phyloP scores from a whole-genome alignment of 805 yeast genomes.

The Kodamaea fukazawae region DNA sequence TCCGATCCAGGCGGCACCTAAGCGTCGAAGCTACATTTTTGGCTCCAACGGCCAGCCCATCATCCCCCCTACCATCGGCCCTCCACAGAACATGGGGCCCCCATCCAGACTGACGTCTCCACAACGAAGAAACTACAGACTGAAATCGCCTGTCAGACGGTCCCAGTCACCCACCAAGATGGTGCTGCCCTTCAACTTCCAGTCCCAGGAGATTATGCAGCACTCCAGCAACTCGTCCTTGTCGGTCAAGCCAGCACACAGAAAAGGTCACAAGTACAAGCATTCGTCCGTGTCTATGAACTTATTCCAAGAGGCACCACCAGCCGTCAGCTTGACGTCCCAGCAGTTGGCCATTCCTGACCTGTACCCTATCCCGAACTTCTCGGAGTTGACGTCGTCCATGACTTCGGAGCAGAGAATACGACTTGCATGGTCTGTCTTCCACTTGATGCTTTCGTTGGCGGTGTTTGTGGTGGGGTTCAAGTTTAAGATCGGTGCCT shows the following conservation, averaged over 20 bases:
- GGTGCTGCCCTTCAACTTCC: constrained; percentile 61
- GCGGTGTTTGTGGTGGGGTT: constrained; percentile 61
- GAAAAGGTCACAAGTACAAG: constrained; percentile 93
- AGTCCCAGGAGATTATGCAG: constrained; percentile 47
- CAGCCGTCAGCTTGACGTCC: constrained; percentile 36
- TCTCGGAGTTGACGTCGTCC: constrained; percentile 59
- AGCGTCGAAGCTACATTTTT: constrained; percentile 5
- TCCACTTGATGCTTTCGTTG: constrained; percentile 56
- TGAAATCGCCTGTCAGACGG: constrained; percentile 30
- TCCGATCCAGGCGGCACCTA: constrained; percentile 13
- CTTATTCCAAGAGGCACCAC: constrained; percentile 88
- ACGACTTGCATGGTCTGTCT: constrained; percentile 55
- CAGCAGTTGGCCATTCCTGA: constrained; percentile 63
- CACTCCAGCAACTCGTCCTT: constrained; percentile 26
- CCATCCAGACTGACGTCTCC: constrained; percentile 28
- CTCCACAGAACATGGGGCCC: constrained; percentile 6
- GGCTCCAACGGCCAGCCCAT: background rate
- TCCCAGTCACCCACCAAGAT: constrained; percentile 21
- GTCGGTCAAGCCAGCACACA: constrained; percentile 55
- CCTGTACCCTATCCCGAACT: constrained; percentile 69
- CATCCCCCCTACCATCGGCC: background rate
- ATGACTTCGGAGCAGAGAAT: constrained; percentile 56
- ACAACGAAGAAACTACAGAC: constrained; percentile 18
- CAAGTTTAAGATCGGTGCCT: constrained; percentile 52
- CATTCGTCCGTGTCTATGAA: constrained; percentile 97